Conservation (phyloP, 768 basidiomycete species). For the Suillus subaureus region DNA sequence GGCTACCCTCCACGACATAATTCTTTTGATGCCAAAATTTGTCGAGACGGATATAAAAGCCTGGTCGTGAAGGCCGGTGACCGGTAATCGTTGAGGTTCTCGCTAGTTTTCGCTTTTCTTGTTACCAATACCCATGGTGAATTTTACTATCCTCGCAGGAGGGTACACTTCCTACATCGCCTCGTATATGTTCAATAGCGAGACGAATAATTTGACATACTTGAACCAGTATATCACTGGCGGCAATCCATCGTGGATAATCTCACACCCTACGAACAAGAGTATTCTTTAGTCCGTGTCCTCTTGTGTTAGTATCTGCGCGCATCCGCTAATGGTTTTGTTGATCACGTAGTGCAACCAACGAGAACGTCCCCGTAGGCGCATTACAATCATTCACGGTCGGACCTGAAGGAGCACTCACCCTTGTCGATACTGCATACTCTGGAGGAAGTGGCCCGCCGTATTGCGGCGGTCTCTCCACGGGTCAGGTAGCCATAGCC, state of each 20-base stretch:
- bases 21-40: too few relatives aligned
- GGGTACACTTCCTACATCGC: conserved; percentile 64
- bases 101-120: background rate
- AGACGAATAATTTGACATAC: conserved; percentile 48
- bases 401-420: conserved; percentile 44
- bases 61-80: background rate
- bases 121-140: conserved; percentile 49
- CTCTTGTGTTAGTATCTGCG: background rate
- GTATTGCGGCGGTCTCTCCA: conserved; percentile 51
- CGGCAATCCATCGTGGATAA: conserved; percentile 62
- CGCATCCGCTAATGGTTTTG: background rate
- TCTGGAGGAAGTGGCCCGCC: conserved; percentile 57
- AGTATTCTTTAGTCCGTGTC: conserved; percentile 61
- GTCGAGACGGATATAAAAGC: too few relatives aligned
- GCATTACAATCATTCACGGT: conserved; percentile 62
- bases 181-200: conserved; percentile 62
- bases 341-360: conserved; percentile 49
- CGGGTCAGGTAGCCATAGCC: conserved; percentile 59
- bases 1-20: background rate
- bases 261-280: conserved; percentile 54
- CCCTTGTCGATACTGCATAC: conserved; percentile 44
- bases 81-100: background rate
- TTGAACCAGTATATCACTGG: conserved; percentile 45
- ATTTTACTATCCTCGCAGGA: conserved; percentile 69
- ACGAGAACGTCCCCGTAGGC: conserved; percentile 45